Base-by-base conservation (phyloP, 2,329 filamentous ascomycete species). In the Leptosphaerulina australis region DNA sequence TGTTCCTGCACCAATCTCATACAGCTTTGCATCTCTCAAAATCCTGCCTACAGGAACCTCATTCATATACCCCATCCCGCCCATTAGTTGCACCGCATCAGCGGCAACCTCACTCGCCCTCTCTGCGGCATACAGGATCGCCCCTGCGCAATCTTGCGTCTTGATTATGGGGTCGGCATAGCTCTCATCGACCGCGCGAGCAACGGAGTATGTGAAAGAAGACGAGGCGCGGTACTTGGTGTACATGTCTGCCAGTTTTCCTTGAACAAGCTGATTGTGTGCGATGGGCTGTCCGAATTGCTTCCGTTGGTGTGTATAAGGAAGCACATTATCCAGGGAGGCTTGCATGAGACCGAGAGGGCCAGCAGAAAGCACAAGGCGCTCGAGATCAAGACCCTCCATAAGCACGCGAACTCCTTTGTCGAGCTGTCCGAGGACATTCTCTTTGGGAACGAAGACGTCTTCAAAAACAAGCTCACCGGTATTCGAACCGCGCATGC, bases 401-500 rank as follows among this genome's bases (percentile, higher is more conserved):
- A 99, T 97, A 25, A 99, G 80, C 3, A 99, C 93, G 56, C 84
- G 85, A 20, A 96, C 92, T 55, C 94, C 94, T 43, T 83, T 84
- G 77, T 96, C 88, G 50, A 96, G 68, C 29, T 83, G 74, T 22
- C 94, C 94, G 0, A 99, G 82, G 0, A 97, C 75, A 71, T 96
- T 90, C 64, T 88, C 87, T 7, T 79, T 77, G 3, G 94, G 91
- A 5, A 97, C 91, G 68, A 97, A 96, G 50, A 97, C 91, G 59
- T 87, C 81, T 56, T 96, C 91, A 62, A 97, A 95, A 47, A 93
- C 83, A 18, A 97, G 83, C 74, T 97, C 94, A 64, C 94, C 94
- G 0, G 94, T 97, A 76, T 97, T 97, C 62, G 89, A 94, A 51
- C 94, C 94, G 49, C 94, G 85, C 94, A 99, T 99, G 61, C 94